Percentiles rank a stretch among this genome's conserved stretches.
Conservation (phyloP, 208 protist species). For the Leishmania tropica region DNA sequence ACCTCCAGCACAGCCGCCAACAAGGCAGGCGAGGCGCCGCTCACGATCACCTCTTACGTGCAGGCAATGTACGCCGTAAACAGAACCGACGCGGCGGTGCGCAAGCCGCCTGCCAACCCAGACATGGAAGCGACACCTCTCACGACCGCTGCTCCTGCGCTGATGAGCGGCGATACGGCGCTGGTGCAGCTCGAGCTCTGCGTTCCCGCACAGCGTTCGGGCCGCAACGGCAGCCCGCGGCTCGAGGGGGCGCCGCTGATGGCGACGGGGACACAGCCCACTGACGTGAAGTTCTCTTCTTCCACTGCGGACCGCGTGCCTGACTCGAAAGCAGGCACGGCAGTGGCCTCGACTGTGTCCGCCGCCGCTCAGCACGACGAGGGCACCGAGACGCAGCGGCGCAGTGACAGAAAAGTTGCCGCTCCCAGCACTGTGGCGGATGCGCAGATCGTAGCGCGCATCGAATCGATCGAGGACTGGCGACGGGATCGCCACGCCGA, state of each 20-base stretch:
- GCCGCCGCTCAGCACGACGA: neutral
- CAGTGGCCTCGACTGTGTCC: neutral
- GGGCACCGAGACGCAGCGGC: neutral
- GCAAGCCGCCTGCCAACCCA: neutral
- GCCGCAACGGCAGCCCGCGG: neutral
- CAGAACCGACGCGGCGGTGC: neutral
- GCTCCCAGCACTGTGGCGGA: neutral
- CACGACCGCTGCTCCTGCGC: neutral
- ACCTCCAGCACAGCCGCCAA: neutral
- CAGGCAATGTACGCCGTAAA: slow-evolving; percentile 23
- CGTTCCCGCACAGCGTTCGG: neutral
- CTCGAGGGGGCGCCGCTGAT: neutral
- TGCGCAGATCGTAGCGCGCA: slow-evolving; percentile 15
- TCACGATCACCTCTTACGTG: slow-evolving; percentile 22
- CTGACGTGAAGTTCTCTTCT: neutral
- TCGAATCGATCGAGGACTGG: slow-evolving; percentile 44
- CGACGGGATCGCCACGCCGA: slow-evolving; percentile 26
- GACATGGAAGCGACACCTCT: neutral
- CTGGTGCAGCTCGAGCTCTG: slow-evolving; percentile 16
- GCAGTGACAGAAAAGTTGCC: neutral
- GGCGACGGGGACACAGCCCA: neutral
- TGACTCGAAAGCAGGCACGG: neutral
- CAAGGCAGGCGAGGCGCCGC: slow-evolving; percentile 11
- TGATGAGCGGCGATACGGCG: neutral
- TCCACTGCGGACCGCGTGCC: neutral